Percentiles rank a stretch among this genome's conserved stretches.
Evolutionary conservation across 2,329 filamentous ascomycete species (phyloP).

Genomic region (Coniochaeta hoffmannii): DNA sequence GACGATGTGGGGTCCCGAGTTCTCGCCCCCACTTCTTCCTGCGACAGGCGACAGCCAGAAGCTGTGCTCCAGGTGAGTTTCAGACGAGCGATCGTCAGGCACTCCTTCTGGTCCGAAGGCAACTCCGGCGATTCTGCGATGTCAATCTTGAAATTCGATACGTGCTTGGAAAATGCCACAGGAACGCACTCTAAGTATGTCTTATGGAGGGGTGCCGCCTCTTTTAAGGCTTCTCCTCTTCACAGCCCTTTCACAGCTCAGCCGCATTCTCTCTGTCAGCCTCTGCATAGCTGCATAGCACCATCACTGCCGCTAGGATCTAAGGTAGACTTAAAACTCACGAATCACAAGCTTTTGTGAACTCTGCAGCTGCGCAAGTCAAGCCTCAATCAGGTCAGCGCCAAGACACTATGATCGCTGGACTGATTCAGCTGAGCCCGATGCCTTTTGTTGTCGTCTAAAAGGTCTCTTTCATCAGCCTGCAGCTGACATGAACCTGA

Average conservation of each 20-base stretch:
- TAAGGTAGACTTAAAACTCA: background rate
- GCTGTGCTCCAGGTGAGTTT: background rate
- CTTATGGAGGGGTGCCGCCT: no score
- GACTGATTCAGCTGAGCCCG: background rate
- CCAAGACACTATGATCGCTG: constrained; percentile 2
- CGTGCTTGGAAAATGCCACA: no score
- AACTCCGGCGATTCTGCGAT: background rate
- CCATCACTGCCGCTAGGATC: background rate
- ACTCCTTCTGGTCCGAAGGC: background rate
- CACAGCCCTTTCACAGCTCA: background rate
- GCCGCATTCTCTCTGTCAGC: background rate
- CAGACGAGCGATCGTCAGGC: background rate
- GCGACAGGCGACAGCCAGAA: background rate
- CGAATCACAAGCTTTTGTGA: background rate
- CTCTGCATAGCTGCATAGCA: background rate
- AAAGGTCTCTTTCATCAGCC: background rate
- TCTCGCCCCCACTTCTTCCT: background rate
- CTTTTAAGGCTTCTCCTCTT: background rate
- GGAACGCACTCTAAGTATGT: no score
- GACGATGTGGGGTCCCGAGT: background rate
- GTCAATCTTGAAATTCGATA: background rate
- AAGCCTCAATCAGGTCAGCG: background rate
- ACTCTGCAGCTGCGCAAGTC: background rate
- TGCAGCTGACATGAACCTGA: background rate
- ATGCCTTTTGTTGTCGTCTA: background rate